phyloP scores from a whole-genome alignment of 495 filamentous ascomycete genomes.

The Aspergillus haitiensis region DNA sequence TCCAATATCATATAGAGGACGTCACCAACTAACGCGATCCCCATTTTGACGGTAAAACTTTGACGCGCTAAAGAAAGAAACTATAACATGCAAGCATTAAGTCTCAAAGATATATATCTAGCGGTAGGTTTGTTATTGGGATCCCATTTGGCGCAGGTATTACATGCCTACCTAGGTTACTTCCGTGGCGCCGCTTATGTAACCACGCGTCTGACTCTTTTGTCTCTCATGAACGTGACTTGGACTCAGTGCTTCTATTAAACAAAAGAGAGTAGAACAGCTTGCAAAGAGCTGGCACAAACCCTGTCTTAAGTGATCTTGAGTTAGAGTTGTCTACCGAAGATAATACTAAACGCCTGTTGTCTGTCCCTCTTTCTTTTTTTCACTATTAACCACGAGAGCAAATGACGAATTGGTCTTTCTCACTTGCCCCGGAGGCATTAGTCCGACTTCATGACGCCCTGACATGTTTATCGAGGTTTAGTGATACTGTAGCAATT shows the following conservation, averaged over 20 bases:
- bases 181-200: conserved; percentile 23
- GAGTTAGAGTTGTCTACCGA: no score
- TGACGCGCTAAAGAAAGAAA: neutral
- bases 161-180: neutral
- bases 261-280: neutral
- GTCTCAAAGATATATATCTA: conserved; percentile 7
- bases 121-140: neutral
- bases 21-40: conserved; percentile 26
- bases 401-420: conserved; percentile 69
- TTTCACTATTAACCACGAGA: neutral
- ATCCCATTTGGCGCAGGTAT: neutral
- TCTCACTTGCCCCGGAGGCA: conserved; percentile 75
- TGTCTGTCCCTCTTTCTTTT: no score
- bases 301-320: no score
- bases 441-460: conserved; percentile 75
- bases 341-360: no score
- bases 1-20: conserved; percentile 32
- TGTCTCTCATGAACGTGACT: neutral
- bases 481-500: conserved; percentile 84
- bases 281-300: no score
- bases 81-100: neutral
- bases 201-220: conserved; percentile 23
- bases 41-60: conserved; percentile 18
- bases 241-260: neutral
- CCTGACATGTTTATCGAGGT: conserved; percentile 85